Evolutionary conservation across 208 protist genomes (phyloP).

Genomic region (Leishmania martiniquensis): DNA sequence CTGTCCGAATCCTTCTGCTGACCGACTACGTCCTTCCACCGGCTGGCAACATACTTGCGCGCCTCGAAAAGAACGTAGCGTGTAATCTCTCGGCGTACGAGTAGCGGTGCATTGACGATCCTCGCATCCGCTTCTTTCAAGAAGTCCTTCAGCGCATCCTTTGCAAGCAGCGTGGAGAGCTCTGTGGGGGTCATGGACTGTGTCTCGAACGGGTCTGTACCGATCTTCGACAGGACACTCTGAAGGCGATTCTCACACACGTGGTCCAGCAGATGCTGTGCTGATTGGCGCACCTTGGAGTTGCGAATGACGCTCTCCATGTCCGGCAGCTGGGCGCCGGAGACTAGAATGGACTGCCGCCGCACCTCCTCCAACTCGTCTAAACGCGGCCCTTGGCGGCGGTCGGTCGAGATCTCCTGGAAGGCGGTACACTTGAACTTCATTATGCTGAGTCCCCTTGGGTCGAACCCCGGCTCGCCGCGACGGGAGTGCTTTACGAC

Average conservation of each 20-base stretch:
- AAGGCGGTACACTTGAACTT: constrained; percentile 91
- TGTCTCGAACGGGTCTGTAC: constrained; percentile 74
- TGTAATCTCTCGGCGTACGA: constrained; percentile 66
- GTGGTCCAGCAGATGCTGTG: constrained; percentile 59
- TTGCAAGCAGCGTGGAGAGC: constrained; percentile 71
- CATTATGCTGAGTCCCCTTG: constrained; percentile 64
- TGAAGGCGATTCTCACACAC: constrained; percentile 85
- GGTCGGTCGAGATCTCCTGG: constrained; percentile 83
- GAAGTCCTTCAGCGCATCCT: constrained; percentile 86
- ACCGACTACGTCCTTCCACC: constrained; percentile 59
- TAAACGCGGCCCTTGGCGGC: constrained; percentile 66
- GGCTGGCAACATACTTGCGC: constrained; percentile 50
- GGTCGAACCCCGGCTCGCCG: constrained; percentile 62
- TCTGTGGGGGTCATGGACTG: constrained; percentile 60
- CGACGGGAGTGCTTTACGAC: constrained; percentile 79
- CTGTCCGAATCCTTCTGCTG: constrained; percentile 14
- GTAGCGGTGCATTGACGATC: constrained; percentile 63
- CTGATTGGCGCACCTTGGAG: constrained; percentile 40
- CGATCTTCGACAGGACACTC: constrained; percentile 84
- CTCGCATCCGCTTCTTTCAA: constrained; percentile 71
- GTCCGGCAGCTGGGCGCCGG: constrained; percentile 76
- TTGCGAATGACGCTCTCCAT: constrained; percentile 71
- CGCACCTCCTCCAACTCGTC: constrained; percentile 74
- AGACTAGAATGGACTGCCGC: constrained; percentile 43
- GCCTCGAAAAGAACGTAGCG: constrained; percentile 71